Base-by-base conservation (phyloP, 331 rosid species). In the Ulmus americana region DNA sequence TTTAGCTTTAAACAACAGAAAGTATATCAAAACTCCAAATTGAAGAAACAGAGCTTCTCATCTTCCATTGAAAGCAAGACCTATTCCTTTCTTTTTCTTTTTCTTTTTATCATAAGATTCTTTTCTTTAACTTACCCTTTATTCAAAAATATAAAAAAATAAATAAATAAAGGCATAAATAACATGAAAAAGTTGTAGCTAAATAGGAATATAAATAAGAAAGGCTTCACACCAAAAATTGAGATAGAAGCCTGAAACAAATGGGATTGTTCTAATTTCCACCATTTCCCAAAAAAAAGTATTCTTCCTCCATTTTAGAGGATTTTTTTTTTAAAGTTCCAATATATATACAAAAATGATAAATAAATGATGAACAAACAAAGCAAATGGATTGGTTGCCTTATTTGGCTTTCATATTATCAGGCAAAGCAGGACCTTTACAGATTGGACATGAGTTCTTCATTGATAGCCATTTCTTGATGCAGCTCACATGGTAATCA, bases 401-500 rank as follows among this genome's bases (percentile, higher is more conserved):
- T 79, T 79, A 90, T 74, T 81, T 77, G 55, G 78, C 77, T 78
- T 71, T 77, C 69, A 63, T 61, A 48, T 67, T 70, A 50, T 90
- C 92, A 2, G 86, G 64, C 61, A 83, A 38, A 1, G 75, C 90
- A 71, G 91, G 72, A 35, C 72, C 61, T 76, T 86, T 90, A 90
- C 91, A 90, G 70, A 90, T 77, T 3, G 97, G 97, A 54, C 97
- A 90, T 43, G 72, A 7, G 64, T 84, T 90, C 76, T 84, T 90
- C 95, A 90, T 72, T 35, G 85, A 79, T 59, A 90, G 69, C 97
- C 97, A 90, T 69, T 90, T 86, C 49, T 76, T 90, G 63, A 90
- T 71, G 88, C 97, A 90, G 76, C 77, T 74, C 68, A 83, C 91
- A 63, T 90, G 97, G 65, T 84, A 90, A 75, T 86, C 92, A 65